Evolutionary conservation across 306 rosid genomes (phyloP).

Genomic region (Quercus dentata): DNA sequence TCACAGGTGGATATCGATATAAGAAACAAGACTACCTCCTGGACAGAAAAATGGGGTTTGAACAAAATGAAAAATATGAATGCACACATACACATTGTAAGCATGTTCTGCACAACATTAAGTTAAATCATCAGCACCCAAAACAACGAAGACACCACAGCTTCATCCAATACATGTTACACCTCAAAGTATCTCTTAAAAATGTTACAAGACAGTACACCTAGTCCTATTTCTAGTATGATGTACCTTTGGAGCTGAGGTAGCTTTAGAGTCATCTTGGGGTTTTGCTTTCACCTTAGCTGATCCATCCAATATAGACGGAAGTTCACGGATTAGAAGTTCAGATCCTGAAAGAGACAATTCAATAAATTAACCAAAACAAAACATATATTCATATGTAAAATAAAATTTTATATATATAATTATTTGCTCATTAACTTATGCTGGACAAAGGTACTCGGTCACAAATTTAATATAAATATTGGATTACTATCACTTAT

Average conservation of each 20-base stretch:
- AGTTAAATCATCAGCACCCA: background rate
- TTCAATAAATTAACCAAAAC: constrained; percentile 2
- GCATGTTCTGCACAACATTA: background rate
- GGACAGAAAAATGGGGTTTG: background rate
- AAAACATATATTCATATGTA: background rate
- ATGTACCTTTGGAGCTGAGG: constrained; percentile 84
- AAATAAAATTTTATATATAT: background rate
- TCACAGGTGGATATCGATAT: background rate
- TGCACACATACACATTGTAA: background rate
- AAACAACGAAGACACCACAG: background rate
- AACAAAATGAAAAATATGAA: background rate
- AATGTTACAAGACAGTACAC: background rate
- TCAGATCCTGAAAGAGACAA: constrained; percentile 55
- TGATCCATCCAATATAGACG: constrained; percentile 83
- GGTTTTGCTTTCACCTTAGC: constrained; percentile 62
- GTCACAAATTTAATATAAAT: background rate
- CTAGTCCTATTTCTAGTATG: background rate
- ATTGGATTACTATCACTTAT: background rate
- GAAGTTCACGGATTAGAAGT: constrained; percentile 70
- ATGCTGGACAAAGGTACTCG: background rate
- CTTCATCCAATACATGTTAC: background rate
- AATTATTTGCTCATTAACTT: background rate
- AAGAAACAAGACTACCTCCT: background rate
- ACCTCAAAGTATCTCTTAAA: background rate
- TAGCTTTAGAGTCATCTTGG: constrained; percentile 74